These are phyloP conservation scores for Saccharomyces uvarum DNA, from an alignment of 1,139 yeast species.

Conservation along the genomic window DNA sequence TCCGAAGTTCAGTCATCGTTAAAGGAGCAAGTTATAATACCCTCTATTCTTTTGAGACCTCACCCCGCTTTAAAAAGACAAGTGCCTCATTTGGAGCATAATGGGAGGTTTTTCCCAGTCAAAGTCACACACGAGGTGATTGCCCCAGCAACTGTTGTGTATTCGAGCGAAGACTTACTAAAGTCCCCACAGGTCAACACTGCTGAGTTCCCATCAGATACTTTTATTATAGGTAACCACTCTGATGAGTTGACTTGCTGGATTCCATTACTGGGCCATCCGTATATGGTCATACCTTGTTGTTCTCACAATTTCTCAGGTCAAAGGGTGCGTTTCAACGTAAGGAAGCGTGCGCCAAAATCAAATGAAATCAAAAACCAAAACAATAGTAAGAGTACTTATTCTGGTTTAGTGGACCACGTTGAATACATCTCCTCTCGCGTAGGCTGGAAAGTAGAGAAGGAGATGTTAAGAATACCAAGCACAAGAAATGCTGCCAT, in stretches of 20 bases:
- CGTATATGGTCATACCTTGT: slow-evolving; percentile 90
- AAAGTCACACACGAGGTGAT: slow-evolving; percentile 36
- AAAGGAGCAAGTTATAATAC: slow-evolving; percentile 73
- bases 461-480: slow-evolving; percentile 87
- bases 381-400: slow-evolving; percentile 48
- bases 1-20: slow-evolving; percentile 47
- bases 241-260: slow-evolving; percentile 94
- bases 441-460: slow-evolving; percentile 79
- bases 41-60: slow-evolving; percentile 59
- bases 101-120: slow-evolving; percentile 54
- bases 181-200: slow-evolving; percentile 56
- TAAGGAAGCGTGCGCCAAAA: slow-evolving; percentile 34
- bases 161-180: slow-evolving; percentile 36
- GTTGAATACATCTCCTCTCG: slow-evolving; percentile 58
- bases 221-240: slow-evolving; percentile 88
- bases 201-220: slow-evolving; percentile 57
- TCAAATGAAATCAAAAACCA: slow-evolving; percentile 15
- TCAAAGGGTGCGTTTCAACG: slow-evolving; percentile 51
- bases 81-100: slow-evolving; percentile 49
- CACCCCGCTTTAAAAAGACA: slow-evolving; percentile 51
- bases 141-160: slow-evolving; percentile 31
- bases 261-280: slow-evolving; percentile 82
- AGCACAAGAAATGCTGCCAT: slow-evolving; percentile 91
- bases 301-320: slow-evolving; percentile 87
- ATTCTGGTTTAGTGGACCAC: slow-evolving; percentile 79